Percentiles rank a stretch among this genome's conserved stretches.
Evolutionary conservation across 164 flowering plant genomes (phyloP).

Genomic region (Platanus orientalis): DNA sequence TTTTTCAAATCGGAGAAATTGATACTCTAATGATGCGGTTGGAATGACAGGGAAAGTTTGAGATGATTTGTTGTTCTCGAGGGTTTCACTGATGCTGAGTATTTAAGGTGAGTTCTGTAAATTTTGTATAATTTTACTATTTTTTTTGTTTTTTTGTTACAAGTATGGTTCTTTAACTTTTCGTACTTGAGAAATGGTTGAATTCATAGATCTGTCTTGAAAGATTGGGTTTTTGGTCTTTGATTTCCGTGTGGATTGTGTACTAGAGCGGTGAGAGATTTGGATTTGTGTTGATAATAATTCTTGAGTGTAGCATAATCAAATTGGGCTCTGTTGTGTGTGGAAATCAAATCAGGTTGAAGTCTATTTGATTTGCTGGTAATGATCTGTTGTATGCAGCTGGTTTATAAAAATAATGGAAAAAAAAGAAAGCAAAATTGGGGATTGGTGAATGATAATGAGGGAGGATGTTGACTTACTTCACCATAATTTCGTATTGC

Average conservation of each 20-base stretch:
- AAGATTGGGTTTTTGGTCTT: not conserved
- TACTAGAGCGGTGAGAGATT: not conserved
- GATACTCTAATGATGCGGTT: not conserved
- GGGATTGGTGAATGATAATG: not conserved
- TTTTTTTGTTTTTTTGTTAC: not conserved
- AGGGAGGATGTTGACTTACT: no score
- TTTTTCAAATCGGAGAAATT: not conserved
- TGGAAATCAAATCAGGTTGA: not conserved
- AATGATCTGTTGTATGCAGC: no score
- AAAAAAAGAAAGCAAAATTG: not conserved
- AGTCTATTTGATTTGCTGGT: no score
- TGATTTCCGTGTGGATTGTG: not conserved
- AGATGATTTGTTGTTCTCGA: slow-evolving; percentile 1
- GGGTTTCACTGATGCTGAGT: not conserved
- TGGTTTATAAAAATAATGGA: no score
- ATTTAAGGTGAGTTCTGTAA: not conserved
- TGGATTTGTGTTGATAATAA: not conserved
- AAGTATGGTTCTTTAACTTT: not conserved
- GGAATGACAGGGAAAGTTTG: no score
- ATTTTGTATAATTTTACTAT: not conserved
- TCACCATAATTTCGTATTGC: no score
- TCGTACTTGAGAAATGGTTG: not conserved
- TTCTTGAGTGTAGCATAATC: not conserved
- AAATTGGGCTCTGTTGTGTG: not conserved
- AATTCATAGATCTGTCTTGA: not conserved